Base-by-base conservation (phyloP, 2,329 filamentous ascomycete species). In the Orbilia quercus region DNA sequence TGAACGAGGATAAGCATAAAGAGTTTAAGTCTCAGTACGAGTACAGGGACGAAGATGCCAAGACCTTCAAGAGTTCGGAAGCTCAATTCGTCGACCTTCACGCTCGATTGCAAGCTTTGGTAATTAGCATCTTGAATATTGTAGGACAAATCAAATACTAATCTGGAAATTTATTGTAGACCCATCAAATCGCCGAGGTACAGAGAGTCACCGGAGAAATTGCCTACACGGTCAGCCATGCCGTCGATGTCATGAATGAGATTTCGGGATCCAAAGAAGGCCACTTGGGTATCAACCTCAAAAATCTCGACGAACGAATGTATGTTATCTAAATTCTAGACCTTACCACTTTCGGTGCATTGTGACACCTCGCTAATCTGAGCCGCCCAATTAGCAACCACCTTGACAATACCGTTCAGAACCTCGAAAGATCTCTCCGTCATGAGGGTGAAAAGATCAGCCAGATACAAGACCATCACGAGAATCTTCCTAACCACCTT, bases 51-150 rank as follows among this genome's bases (percentile, higher is more conserved):
- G 80, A 83, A 1, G 81, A 83, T 40, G 81, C 82, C 5, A 81
- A 77, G 16, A 74, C 44, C 57, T 82, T 84, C 77, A 81, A 81
- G 34, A 81, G 80, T 22, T 80, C 82, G 23, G 78, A 83, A 75
- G 80, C 84, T 62, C 92, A 96, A 80, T 94, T 97, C 79, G 85
- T 85, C 34, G 93, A 97, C 79, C 85, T 98, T 12, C 90, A 96
- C 83, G 90, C 90, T 82, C 90, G 92, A 31, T 83, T 98, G 16
- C 91, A 93, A 80, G 84, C 83, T 76, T 84, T 91, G 70, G 70
- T 74, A 69, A 23, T 45, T 31, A 7, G 16, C 28, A 9, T 31
- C 28, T 9, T 9, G 9, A 78, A 82, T 92, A 44, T 84, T 84
- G 18, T 9, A 1, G 31, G 6, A 34, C 6, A 34, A 85, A 84